phyloP scores from a whole-genome alignment of 768 basidiomycete genomes.

The Leccinum broughii region DNA sequence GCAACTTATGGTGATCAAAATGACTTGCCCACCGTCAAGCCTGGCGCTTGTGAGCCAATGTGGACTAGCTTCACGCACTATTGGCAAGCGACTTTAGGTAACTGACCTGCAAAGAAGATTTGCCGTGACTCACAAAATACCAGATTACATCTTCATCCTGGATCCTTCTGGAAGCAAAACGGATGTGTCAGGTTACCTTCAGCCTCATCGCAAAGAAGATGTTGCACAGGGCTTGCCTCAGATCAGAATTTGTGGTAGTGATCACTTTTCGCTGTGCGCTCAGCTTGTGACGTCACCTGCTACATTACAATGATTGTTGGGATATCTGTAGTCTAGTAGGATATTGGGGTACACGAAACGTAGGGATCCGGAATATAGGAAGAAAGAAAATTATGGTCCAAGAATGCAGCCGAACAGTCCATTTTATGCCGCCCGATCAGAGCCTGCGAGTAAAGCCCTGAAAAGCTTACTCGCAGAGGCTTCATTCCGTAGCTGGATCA shows the following conservation, averaged over 20 bases:
- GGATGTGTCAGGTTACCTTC: slow-evolving; percentile 54
- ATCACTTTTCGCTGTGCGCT: slow-evolving; percentile 79
- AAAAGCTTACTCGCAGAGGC: slow-evolving; percentile 81
- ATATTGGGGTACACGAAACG: slow-evolving; percentile 11
- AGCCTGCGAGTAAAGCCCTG: slow-evolving; percentile 83
- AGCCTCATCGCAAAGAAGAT: slow-evolving; percentile 57
- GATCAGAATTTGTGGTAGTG: slow-evolving; percentile 76
- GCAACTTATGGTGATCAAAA: slow-evolving; percentile 56
- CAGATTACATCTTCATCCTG: slow-evolving; percentile 90
- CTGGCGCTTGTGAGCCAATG: slow-evolving; percentile 71
- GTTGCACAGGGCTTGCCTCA: slow-evolving; percentile 78
- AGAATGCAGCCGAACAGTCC: neutral
- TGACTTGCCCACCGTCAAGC: slow-evolving; percentile 37
- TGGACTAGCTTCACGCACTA: slow-evolving; percentile 90
- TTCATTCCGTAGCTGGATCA: slow-evolving; percentile 95
- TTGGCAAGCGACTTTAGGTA: slow-evolving; percentile 82
- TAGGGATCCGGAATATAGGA: neutral
- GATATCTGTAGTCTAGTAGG: slow-evolving; percentile 12
- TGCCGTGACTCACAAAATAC: slow-evolving; percentile 10
- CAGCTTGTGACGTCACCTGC: slow-evolving; percentile 44
- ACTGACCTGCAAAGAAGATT: slow-evolving; percentile 11
- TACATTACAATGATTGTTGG: slow-evolving; percentile 7
- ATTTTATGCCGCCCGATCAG: slow-evolving; percentile 57
- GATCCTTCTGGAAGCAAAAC: slow-evolving; percentile 40
- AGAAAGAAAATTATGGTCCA: neutral